Evolutionary conservation across 1,139 yeast species (phyloP).

Genomic region (Yamadazyma buinensis): DNA sequence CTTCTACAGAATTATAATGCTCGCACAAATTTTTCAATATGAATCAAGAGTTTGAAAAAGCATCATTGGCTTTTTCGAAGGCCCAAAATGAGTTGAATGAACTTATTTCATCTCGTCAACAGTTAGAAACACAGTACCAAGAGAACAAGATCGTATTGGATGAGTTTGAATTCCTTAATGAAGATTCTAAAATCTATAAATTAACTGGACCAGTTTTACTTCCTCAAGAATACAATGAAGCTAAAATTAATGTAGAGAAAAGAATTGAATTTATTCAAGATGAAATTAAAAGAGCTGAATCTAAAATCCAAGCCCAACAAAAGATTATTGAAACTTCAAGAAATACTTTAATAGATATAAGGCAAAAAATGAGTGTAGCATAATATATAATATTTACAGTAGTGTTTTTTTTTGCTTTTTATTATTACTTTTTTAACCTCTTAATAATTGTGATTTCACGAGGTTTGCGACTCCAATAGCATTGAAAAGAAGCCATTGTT

Average conservation of each 20-base stretch:
- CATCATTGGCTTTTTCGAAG: slow-evolving; percentile 35
- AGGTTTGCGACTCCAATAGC: slow-evolving; percentile 65
- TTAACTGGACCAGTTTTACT: slow-evolving; percentile 88
- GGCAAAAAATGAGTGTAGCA: slow-evolving; percentile 21
- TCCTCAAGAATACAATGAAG: slow-evolving; percentile 84
- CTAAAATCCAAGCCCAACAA: slow-evolving; percentile 52
- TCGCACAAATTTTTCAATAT: slow-evolving; percentile 1
- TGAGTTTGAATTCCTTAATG: slow-evolving; percentile 64
- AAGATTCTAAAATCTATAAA: slow-evolving; percentile 71
- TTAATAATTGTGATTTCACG: slow-evolving; percentile 61
- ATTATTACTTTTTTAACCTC: no score
- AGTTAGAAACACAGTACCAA: slow-evolving; percentile 75
- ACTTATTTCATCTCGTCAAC: slow-evolving; percentile 58
- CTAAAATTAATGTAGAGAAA: slow-evolving; percentile 76
- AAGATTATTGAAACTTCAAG: slow-evolving; percentile 47
- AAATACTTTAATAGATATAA: slow-evolving; percentile 42
- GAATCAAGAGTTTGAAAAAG: slow-evolving; percentile 36
- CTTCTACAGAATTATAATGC: neutral
- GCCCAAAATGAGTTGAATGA: slow-evolving; percentile 40
- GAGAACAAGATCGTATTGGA: slow-evolving; percentile 89
- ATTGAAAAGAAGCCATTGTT: slow-evolving; percentile 75
- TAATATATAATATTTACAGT: slow-evolving; percentile 3
- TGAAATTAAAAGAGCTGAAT: slow-evolving; percentile 72
- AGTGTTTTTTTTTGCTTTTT: neutral
- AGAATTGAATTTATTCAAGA: slow-evolving; percentile 80